Percentiles rank a stretch among this genome's conserved stretches.
Evolutionary conservation across 805 yeast genomes (phyloP).

Genomic region (Starmerella vitae): DNA sequence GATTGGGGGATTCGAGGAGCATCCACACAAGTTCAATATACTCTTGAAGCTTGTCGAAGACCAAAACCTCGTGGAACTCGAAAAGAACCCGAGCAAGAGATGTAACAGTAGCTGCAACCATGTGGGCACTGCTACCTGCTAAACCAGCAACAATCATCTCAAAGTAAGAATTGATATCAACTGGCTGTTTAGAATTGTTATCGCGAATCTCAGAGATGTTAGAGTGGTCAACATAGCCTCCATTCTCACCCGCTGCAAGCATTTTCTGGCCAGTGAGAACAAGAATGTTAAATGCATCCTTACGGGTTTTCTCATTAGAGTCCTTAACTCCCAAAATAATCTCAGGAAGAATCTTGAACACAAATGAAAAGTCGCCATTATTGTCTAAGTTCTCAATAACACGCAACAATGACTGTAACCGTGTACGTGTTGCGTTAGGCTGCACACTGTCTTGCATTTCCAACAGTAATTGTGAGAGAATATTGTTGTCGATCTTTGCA

Average conservation of each 20-base stretch:
- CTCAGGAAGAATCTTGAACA: constrained; percentile 75
- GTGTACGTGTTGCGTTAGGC: constrained; percentile 65
- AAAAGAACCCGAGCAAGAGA: constrained; percentile 76
- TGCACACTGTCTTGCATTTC: constrained; percentile 35
- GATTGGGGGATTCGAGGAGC: constrained; percentile 76
- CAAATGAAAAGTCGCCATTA: constrained; percentile 48
- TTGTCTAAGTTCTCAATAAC: constrained; percentile 51
- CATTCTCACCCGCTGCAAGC: constrained; percentile 31
- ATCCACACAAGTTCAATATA: constrained; percentile 75
- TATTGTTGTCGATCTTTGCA: constrained; percentile 47
- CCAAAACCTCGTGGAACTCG: constrained; percentile 63
- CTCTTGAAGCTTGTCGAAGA: constrained; percentile 50
- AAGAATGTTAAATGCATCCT: constrained; percentile 58
- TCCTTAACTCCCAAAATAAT: constrained; percentile 84
- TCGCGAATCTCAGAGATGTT: constrained; percentile 54
- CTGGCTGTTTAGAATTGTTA: constrained; percentile 48
- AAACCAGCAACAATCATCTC: constrained; percentile 93
- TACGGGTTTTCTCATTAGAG: constrained; percentile 82
- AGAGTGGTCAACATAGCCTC: constrained; percentile 49
- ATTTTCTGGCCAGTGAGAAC: constrained; percentile 70
- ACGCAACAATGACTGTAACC: constrained; percentile 54
- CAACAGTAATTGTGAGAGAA: constrained; percentile 34
- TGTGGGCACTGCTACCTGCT: constrained; percentile 85
- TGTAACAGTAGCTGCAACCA: constrained; percentile 93
- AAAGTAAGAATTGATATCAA: constrained; percentile 67